These are phyloP conservation scores for Exidia glandulosa DNA, from an alignment of 768 basidiomycete species.

Conservation along the genomic window DNA sequence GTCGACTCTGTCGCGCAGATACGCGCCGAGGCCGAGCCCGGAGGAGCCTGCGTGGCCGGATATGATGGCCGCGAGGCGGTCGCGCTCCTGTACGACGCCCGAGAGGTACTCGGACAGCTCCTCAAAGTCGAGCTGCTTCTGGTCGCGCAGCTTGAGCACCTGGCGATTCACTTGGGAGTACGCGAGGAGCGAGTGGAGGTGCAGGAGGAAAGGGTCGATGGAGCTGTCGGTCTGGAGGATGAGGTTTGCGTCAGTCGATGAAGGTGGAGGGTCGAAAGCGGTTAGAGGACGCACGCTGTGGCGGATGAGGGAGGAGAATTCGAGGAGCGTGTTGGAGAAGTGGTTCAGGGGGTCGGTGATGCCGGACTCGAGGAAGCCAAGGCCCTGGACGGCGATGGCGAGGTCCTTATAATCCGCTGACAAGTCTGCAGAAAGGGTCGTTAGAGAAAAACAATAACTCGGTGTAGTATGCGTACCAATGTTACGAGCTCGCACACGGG, in stretches of 20 bases:
- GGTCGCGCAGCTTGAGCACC: constrained; percentile 92
- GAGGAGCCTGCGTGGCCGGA: constrained; percentile 76
- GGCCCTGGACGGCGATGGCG: constrained; percentile 89
- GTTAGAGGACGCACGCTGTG: constrained; percentile 55
- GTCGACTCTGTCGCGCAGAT: constrained; percentile 87
- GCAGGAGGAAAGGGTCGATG: constrained; percentile 81
- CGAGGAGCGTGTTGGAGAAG: constrained; percentile 90
- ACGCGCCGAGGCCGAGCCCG: constrained; percentile 76
- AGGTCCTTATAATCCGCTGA: constrained; percentile 96
- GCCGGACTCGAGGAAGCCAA: constrained; percentile 95
- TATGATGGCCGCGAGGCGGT: constrained; percentile 81
- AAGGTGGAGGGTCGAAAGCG: neutral
- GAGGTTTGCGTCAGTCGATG: neutral
- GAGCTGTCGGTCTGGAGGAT: constrained; percentile 67
- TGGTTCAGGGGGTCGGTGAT: constrained; percentile 97
- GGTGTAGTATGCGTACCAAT: constrained; percentile 54
- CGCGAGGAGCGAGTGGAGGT: constrained; percentile 84
- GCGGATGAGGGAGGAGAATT: constrained; percentile 83
- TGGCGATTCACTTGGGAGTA: constrained; percentile 89
- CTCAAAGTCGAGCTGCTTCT: constrained; percentile 98
- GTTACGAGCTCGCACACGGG: constrained; percentile 64
- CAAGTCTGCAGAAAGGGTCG: constrained; percentile 60
- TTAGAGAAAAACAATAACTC: constrained; percentile 10
- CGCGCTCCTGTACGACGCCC: constrained; percentile 86
- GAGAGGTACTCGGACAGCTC: constrained; percentile 92